phyloP scores from a whole-genome alignment of 1,284 basidiomycete species.

The Pseudozyma tsukubaensis region DNA sequence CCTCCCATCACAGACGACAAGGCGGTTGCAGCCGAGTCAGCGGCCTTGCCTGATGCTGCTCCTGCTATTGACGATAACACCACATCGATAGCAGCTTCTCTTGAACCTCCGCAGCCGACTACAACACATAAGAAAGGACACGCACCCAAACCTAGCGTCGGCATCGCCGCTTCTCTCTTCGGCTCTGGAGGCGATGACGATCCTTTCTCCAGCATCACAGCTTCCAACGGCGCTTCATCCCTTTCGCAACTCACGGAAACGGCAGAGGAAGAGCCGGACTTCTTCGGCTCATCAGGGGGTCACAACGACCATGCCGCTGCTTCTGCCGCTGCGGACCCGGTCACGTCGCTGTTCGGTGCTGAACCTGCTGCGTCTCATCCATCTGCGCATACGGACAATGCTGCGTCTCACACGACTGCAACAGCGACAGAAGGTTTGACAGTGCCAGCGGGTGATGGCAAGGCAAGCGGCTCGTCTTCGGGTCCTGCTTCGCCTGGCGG shows the following conservation, averaged over 20 bases:
- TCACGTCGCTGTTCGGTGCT: constrained; percentile 20
- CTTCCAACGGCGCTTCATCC: constrained; percentile 19
- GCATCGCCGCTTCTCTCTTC: constrained; percentile 60
- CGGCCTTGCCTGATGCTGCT: background rate
- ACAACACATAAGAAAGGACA: constrained; percentile 35
- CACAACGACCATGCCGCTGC: background rate
- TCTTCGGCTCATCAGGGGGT: constrained; percentile 22
- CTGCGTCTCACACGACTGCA: background rate
- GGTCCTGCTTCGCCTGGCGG: constrained; percentile 38
- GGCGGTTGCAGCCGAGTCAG: background rate
- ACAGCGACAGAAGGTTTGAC: constrained; percentile 8
- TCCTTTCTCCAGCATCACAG: constrained; percentile 51
- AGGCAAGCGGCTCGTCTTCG: constrained; percentile 14
- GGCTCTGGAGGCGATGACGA: constrained; percentile 56
- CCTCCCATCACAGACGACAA: constrained; percentile 14
- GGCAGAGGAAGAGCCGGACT: constrained; percentile 31
- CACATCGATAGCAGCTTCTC: constrained; percentile 3
- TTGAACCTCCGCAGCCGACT: constrained; percentile 5
- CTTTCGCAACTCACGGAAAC: constrained; percentile 24
- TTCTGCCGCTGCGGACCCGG: constrained; percentile 14
- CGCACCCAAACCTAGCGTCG: constrained; percentile 54
- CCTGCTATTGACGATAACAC: constrained; percentile 2
- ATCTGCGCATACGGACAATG: background rate
- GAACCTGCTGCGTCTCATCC: constrained; percentile 10
- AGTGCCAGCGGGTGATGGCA: constrained; percentile 17